Evolutionary conservation across 805 yeast genomes (phyloP), one percentile per base, ranked within the genome.

Genomic region (Monosporozyma aquatica): DNA sequence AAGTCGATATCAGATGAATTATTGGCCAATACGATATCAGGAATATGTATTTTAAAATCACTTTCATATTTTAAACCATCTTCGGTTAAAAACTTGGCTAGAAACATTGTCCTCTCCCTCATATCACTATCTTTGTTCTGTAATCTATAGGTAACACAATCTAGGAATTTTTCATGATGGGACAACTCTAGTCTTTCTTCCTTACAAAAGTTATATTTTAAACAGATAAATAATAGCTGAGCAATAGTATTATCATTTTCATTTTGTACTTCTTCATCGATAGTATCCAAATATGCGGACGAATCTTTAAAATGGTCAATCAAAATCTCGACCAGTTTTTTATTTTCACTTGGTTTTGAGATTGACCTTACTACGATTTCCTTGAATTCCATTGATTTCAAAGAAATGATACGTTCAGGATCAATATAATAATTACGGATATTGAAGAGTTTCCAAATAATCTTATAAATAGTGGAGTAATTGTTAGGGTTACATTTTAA

Each of bases 41-140:
- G 61, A 4, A 53, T 42, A 2, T 35, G 41, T 4, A 62, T 51
- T 24, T 23, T 32, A 34, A 54, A 58, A 24, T 49, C 48, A 43
- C 63, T 60, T 9, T 61, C 61, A 42, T 53, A 62, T 18, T 56
- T 44, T 10, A 62, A 38, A 24, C 45, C 49, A 20, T 49, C 50
- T 30, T 50, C 42, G 2, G 65, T 48, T 8, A 57, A 43, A 7
- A 49, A 30, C 40, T 60, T 62, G 6, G 65, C 65, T 20, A 63
- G 46, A 43, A 42, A 53, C 67, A 61, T 62, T 3, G 66, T 61
- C 13, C 65, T 45, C 36, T 64, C 66, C 26, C 65, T 49, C 7
- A 59, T 43, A 9, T 15, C 29, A 9, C 38, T 24, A 27, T 52
- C 49, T 34, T 53, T 51, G 37, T 56, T 50, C 23, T 42, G 40